Evolutionary conservation across 306 rosid genomes (phyloP).

Genomic region (Cyamopsis tetragonoloba): DNA sequence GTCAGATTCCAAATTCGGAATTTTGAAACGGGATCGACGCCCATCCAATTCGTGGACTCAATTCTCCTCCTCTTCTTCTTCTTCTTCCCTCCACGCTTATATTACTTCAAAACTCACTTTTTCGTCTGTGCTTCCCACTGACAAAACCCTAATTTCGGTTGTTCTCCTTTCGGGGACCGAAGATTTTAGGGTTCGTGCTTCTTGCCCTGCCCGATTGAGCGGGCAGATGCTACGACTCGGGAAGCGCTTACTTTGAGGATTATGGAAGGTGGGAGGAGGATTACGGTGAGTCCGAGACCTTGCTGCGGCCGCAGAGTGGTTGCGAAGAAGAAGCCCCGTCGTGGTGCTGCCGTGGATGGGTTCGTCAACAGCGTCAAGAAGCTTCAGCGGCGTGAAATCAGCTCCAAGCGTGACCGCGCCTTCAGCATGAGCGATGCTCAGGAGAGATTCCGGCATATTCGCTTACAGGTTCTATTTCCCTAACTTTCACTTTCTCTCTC

Average conservation of each 20-base stretch:
- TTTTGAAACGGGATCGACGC: slow-evolving; percentile 32
- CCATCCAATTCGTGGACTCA: slow-evolving; percentile 9
- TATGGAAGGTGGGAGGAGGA: slow-evolving; percentile 58
- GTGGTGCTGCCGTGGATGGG: slow-evolving; percentile 40
- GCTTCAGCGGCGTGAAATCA: slow-evolving; percentile 62
- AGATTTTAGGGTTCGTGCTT: neutral
- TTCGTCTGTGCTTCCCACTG: neutral
- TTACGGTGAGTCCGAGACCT: slow-evolving; percentile 60
- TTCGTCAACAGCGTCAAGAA: slow-evolving; percentile 61
- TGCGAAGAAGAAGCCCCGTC: slow-evolving; percentile 53
- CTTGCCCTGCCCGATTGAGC: too few relatives aligned
- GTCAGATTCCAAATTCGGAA: slow-evolving; percentile 1
- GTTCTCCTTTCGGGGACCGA: neutral
- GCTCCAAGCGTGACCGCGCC: slow-evolving; percentile 59
- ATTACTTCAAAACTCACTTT: neutral
- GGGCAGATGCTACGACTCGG: neutral
- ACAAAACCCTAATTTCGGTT: slow-evolving; percentile 25
- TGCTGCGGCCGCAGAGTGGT: slow-evolving; percentile 49
- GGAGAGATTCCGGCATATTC: slow-evolving; percentile 55
- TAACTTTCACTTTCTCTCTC: neutral
- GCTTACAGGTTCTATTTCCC: slow-evolving; percentile 41
- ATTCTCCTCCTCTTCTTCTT: neutral
- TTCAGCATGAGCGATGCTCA: slow-evolving; percentile 63
- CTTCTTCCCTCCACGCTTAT: neutral
- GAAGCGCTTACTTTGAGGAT: neutral